Conservation (phyloP, 2,329 filamentous ascomycete species). For the Paracorniculantispora psalliotae region DNA sequence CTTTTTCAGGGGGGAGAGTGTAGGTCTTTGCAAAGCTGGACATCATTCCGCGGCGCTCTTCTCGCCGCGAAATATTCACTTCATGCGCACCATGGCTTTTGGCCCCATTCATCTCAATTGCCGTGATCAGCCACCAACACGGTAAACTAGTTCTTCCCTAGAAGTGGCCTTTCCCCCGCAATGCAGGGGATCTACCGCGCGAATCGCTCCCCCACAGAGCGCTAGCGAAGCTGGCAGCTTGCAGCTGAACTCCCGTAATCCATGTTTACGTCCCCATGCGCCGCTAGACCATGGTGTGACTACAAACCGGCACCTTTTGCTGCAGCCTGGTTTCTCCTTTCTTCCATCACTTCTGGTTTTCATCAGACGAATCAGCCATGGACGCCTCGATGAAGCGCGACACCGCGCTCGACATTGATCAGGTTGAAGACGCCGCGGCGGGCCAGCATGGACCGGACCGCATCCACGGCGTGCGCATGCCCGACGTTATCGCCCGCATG, state of each 20-base stretch:
- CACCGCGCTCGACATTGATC: background rate
- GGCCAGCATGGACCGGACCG: background rate
- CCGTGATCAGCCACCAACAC: background rate
- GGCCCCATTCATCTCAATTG: background rate
- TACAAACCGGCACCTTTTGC: background rate
- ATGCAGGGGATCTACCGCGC: background rate
- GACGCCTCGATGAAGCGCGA: background rate
- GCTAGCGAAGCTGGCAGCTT: background rate
- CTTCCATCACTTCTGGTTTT: too few relatives aligned
- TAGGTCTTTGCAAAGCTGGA: too few relatives aligned
- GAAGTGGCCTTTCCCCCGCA: background rate
- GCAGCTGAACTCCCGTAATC: background rate
- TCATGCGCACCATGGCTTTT: background rate
- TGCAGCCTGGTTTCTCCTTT: too few relatives aligned
- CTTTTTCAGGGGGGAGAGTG: too few relatives aligned
- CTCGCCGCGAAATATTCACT: too few relatives aligned
- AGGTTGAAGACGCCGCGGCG: background rate
- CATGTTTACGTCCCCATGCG: background rate
- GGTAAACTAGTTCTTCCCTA: background rate
- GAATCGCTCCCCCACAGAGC: conserved; percentile 1
- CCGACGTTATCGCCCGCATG: conserved; percentile 33
- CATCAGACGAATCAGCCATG: background rate
- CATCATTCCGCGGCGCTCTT: background rate
- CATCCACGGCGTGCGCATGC: conserved; percentile 20
- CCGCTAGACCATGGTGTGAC: background rate